Base-by-base conservation (phyloP, 2,329 filamentous ascomycete species). In the Cercospora canescens region DNA sequence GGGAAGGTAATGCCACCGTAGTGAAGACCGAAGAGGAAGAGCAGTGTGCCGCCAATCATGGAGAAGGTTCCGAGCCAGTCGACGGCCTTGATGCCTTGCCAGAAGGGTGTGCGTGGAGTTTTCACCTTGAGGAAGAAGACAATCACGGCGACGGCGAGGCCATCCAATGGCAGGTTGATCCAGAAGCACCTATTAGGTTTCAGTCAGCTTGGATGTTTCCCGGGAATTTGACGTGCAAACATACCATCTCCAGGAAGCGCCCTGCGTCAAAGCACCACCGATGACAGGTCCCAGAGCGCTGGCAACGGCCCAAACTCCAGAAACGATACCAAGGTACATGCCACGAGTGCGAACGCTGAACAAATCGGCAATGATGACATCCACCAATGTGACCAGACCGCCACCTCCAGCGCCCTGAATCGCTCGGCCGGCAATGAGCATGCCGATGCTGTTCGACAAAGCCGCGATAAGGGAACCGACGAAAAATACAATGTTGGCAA, bases 251-350 rank as follows among this genome's bases (percentile, higher is more conserved):
- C 45, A 52, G 6, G 45, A 52, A 28, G 45, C 45, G 24, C 45
- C 45, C 24, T 52, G 45, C 5, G 45, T 52, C 45, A 52, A 30
- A 4, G 45, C 45, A 52, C 45, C 45, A 2, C 45, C 45, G 21
- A 50, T 21, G 12, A 50, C 45, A 28, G 45, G 45, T n/a, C 45
- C 45, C 11, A 50, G 12, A 3, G 45, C 45, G 11, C 45, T 50
- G 9, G 60, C 60, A 21, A 62, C 21, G 12, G 60, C 60, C 60
- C 60, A 62, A 14, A 62, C 60, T 32, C 50, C 60, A 6, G 45
- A 50, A 6, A 50, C 45, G 45, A 50, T 50, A 50, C 45, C 45
- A 52, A 52, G 45, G 24, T 52, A 52, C 45, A 52, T 52, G 6
- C 45, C 45, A 28, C 45, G 45, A 52, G 45, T 52, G 24, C 45